Conservation (phyloP, 2,329 filamentous ascomycete genomes). For the Alternaria novae-zelandiae region DNA sequence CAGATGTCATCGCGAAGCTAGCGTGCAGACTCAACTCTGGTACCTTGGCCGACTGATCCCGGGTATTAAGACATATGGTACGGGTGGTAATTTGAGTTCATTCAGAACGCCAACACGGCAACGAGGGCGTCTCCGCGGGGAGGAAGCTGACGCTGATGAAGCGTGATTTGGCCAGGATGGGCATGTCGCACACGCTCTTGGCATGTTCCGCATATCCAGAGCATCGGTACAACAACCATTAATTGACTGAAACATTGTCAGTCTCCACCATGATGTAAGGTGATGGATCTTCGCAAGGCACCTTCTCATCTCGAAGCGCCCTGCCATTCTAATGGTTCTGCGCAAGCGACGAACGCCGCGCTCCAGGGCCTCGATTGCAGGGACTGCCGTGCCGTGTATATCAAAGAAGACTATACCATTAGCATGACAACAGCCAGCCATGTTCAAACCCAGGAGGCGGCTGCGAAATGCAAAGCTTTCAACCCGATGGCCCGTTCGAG, state of each 20-base stretch:
- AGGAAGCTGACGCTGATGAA: neutral
- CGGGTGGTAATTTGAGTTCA: neutral
- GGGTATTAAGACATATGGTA: neutral
- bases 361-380: neutral
- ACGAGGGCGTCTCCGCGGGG: neutral
- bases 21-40: neutral
- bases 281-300: neutral
- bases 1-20: neutral
- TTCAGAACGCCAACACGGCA: neutral
- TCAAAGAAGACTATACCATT: neutral
- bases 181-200: neutral
- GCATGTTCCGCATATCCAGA: neutral
- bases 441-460: neutral
- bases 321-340: neutral
- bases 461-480: neutral
- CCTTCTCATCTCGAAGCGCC: neutral
- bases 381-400: neutral
- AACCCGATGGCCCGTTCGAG: neutral
- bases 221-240: neutral
- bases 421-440: neutral
- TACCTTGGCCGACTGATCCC: neutral
- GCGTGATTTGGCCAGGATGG: neutral
- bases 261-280: constrained; percentile 2
- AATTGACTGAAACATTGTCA: neutral
- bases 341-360: neutral